Conservation (phyloP, 306 rosid species). For the Luffa aegyptiaca region DNA sequence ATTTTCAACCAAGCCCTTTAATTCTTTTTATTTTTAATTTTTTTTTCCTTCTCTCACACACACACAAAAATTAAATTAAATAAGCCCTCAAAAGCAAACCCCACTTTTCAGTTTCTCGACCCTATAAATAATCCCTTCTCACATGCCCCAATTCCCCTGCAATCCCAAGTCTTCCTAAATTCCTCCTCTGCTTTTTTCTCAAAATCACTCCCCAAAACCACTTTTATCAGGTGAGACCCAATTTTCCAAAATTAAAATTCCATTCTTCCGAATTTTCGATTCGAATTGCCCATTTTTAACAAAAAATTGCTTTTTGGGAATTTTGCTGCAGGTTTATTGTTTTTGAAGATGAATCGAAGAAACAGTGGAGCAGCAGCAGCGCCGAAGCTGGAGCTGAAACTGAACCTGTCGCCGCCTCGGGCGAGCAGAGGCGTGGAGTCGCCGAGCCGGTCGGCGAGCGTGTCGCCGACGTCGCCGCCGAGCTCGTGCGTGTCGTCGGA, state of each 20-base stretch:
- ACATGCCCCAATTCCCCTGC: conserved; percentile 26
- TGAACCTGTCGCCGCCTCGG: conserved; percentile 80
- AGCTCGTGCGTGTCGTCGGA: conserved; percentile 83
- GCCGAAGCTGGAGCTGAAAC: conserved; percentile 76
- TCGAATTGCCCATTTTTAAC: neutral
- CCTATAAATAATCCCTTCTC: conserved; percentile 37
- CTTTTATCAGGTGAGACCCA: neutral
- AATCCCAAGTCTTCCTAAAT: conserved; percentile 10
- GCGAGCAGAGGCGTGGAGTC: conserved; percentile 31
- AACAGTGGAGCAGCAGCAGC: conserved; percentile 26
- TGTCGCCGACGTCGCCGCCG: conserved; percentile 64
- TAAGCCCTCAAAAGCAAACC: conserved; percentile 1
- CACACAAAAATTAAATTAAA: neutral
- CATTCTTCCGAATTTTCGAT: neutral
- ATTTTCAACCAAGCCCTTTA: conserved; percentile 61
- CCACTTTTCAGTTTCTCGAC: conserved; percentile 4
- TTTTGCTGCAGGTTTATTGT: no score
- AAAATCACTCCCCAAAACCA: neutral
- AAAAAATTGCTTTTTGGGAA: no score
- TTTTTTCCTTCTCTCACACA: neutral
- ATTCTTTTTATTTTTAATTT: conserved; percentile 2
- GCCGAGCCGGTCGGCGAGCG: conserved; percentile 45
- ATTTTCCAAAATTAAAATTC: neutral
- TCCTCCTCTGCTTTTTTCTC: neutral
- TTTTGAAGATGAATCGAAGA: conserved; percentile 44